These are phyloP conservation scores for Tothia fuscella DNA, from an alignment of 2,329 filamentous ascomycete genomes.

Conservation along the genomic window DNA sequence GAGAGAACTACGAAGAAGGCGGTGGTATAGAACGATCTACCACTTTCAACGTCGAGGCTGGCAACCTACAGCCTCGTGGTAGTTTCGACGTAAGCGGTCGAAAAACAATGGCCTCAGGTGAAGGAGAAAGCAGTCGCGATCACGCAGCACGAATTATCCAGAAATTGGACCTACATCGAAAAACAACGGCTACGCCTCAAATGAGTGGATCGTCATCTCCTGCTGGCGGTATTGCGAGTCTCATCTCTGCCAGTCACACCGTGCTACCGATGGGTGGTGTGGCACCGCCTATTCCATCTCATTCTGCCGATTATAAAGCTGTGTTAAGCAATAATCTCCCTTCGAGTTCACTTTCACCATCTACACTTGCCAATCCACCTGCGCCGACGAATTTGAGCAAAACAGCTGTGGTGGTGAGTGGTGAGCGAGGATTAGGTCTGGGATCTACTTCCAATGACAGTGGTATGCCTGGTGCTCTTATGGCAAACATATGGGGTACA, in stretches of 20 bases:
- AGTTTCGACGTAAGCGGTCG: constrained; percentile 60
- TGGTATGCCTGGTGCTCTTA: constrained; percentile 68
- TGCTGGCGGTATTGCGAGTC: constrained; percentile 62
- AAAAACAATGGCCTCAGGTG: constrained; percentile 41
- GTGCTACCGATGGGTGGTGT: constrained; percentile 52
- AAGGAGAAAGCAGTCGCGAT: constrained; percentile 64
- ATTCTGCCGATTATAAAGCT: constrained; percentile 13
- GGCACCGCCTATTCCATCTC: not conserved
- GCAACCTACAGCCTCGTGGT: constrained; percentile 45
- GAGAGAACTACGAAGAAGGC: constrained; percentile 52
- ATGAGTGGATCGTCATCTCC: constrained; percentile 26
- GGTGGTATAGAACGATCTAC: constrained; percentile 49
- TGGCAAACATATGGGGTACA: constrained; percentile 91
- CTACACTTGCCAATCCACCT: constrained; percentile 72
- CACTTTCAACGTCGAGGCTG: constrained; percentile 25
- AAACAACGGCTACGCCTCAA: constrained; percentile 42
- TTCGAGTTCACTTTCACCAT: constrained; percentile 60
- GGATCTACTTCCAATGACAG: constrained; percentile 41
- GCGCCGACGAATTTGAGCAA: constrained; percentile 77
- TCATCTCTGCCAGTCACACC: constrained; percentile 76
- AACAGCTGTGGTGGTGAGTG: constrained; percentile 67
- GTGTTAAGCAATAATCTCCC: constrained; percentile 34
- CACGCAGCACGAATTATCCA: constrained; percentile 84
- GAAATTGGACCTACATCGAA: constrained; percentile 80
- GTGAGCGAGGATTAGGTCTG: constrained; percentile 58